Conservation (phyloP, 2,329 filamentous ascomycete genomes). For the Boeremia lycopersici region DNA sequence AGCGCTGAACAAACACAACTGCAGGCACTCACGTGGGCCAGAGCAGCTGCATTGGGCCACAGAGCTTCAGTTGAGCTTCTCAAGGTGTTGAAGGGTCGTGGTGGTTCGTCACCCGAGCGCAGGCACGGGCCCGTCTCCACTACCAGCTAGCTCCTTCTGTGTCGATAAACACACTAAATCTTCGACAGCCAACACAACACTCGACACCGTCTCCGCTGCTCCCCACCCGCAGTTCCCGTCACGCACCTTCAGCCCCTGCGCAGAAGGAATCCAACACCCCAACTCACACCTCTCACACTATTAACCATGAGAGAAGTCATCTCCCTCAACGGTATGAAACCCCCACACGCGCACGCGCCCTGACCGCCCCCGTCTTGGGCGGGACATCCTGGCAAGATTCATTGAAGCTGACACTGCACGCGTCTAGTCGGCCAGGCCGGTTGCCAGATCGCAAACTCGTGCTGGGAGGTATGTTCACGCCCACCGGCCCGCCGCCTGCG, state of each 20-base stretch:
- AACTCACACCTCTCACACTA: conserved; percentile 32
- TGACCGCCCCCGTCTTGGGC: conserved; percentile 46
- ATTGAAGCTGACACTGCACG: conserved; percentile 59
- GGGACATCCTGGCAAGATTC: conserved; percentile 29
- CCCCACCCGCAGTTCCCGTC: conserved; percentile 26
- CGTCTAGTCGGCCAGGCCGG: conserved; percentile 95
- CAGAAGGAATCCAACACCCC: conserved; percentile 23
- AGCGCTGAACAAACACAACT: background rate
- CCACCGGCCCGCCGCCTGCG: conserved; percentile 15
- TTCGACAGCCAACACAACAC: conserved; percentile 26
- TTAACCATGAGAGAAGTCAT: conserved; percentile 98
- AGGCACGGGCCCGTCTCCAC: conserved; percentile 12
- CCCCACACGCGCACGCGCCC: conserved; percentile 38
- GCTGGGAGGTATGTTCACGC: conserved; percentile 92
- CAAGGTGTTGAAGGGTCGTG: conserved; percentile 10
- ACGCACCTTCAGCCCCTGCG: conserved; percentile 14
- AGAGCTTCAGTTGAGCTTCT: conserved; percentile 6
- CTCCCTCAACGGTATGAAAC: conserved; percentile 88
- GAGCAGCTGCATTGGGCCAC: conserved; percentile 18
- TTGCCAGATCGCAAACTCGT: conserved; percentile 99
- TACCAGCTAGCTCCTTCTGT: conserved; percentile 18
- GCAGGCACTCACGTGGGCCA: conserved; percentile 24
- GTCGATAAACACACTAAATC: conserved; percentile 20
- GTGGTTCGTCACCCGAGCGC: conserved; percentile 7
- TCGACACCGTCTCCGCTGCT: conserved; percentile 29